These are phyloP conservation scores for Coemansia sp. DNA, from an alignment of 192 early-diverging fungal species.

Conservation along the genomic window DNA sequence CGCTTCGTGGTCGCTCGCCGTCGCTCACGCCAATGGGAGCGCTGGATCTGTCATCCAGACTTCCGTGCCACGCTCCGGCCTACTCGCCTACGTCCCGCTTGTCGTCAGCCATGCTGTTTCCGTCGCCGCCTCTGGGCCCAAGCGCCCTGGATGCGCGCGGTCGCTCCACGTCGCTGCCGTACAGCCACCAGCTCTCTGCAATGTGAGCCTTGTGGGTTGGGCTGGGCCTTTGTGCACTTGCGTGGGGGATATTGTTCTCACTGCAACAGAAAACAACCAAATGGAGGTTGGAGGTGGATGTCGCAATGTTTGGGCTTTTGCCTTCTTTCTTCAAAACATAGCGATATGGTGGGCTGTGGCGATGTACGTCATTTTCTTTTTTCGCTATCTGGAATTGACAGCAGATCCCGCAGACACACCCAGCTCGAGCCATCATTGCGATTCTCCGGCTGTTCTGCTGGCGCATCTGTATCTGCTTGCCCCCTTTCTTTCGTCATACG, in stretches of 20 bases:
- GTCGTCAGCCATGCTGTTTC: slow-evolving; percentile 21
- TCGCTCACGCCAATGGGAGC: slow-evolving; percentile 50
- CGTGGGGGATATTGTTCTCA: too few relatives aligned
- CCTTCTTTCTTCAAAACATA: background rate
- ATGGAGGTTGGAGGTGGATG: too few relatives aligned
- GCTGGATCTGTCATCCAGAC: slow-evolving; percentile 40
- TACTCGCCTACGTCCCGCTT: slow-evolving; percentile 39
- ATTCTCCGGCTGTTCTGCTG: too few relatives aligned
- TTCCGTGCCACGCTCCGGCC: slow-evolving; percentile 49
- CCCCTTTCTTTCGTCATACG: background rate
- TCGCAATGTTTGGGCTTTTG: background rate
- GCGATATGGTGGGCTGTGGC: background rate
- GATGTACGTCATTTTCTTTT: background rate
- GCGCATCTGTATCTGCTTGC: too few relatives aligned
- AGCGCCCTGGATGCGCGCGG: slow-evolving; percentile 32
- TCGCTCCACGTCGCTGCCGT: slow-evolving; percentile 46
- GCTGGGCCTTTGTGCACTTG: too few relatives aligned
- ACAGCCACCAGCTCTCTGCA: slow-evolving; percentile 40
- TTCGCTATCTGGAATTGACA: background rate
- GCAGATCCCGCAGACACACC: too few relatives aligned
- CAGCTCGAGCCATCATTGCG: too few relatives aligned
- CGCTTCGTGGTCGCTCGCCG: slow-evolving; percentile 41
- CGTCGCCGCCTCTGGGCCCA: slow-evolving; percentile 38
- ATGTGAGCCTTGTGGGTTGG: slow-evolving; percentile 17
- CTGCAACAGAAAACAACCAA: too few relatives aligned